Base-by-base conservation (phyloP, 106 monocot species). In the Acorus gramineus region DNA sequence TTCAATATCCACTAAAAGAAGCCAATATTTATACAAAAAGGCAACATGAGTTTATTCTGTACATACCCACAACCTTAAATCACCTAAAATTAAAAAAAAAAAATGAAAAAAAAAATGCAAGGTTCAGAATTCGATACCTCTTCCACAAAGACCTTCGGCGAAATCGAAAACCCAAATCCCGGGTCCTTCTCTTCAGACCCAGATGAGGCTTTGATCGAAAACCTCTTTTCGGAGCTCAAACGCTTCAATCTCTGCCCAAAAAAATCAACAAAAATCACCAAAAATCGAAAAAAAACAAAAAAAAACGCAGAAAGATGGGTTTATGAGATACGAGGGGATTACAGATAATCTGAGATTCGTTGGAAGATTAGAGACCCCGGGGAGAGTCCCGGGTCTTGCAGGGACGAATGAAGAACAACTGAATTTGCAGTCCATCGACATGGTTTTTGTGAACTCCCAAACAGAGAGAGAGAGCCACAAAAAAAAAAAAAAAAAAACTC, bases 81-180 rank as follows among this genome's bases (percentile, higher is more conserved):
- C 5, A 7, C 14, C 46, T 28, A 57, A 55, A 28, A 0, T 14
- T 14, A 44, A 43, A 46, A 12, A 45, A 7, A 52, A 11, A 4
- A 66, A 5, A 13, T n/a, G 4, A 44, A 60, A 53, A 45, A 9
- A n/a, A 67, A 14, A 58, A 46, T 8, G 9, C 3, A 11, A 69
- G 64, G 55, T 3, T 7, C 47, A 44, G 56, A 66, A 59, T 3
- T 14, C 10, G 14, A 42, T 45, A 85, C 89, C 89, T 89, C 85
- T 66, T 85, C 67, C 10, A 60, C 68, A 60, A 89, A 89, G 54
- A 77, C 77, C 61, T 82, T 85, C 50, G 76, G 58, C 11, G 67
- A 55, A 60, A 51, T 8, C 54, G 63, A 13, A 55, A 68, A 71
- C 14, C 65, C 84, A 57, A 48, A 69, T 43, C 73, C 73, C 2